Evolutionary conservation across 1,139 yeast species (phyloP).

Genomic region (Debaryomyces sp.): DNA sequence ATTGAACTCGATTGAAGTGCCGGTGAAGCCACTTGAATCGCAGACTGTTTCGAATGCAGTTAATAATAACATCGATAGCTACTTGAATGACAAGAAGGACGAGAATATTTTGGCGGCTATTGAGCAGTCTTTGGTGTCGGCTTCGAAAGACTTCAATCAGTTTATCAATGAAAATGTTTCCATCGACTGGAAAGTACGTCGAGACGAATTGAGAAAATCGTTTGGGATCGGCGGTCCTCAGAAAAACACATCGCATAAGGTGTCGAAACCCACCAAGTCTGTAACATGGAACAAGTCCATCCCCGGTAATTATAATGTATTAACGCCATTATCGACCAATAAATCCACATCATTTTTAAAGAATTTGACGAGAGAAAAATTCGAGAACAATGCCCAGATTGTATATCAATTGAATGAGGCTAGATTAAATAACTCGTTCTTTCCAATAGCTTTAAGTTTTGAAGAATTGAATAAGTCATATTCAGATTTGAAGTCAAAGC

Average conservation of each 20-base stretch:
- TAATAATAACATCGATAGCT: constrained; percentile 47
- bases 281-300: constrained; percentile 42
- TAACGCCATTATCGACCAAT: constrained; percentile 33
- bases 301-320: constrained; percentile 38
- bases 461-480: constrained; percentile 54
- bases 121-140: constrained; percentile 73
- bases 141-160: constrained; percentile 81
- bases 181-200: constrained; percentile 81
- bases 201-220: constrained; percentile 69
- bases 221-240: constrained; percentile 44
- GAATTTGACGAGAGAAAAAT: constrained; percentile 55
- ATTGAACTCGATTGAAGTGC: constrained; percentile 41
- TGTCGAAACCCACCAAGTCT: constrained; percentile 18
- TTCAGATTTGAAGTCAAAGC: constrained; percentile 61
- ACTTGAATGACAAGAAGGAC: constrained; percentile 70
- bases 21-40: constrained; percentile 14
- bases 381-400: constrained; percentile 73
- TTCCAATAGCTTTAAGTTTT: constrained; percentile 55
- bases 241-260: constrained; percentile 16
- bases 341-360: constrained; percentile 26
- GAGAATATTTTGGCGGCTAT: constrained; percentile 83
- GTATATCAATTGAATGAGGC: constrained; percentile 71
- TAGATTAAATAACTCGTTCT: constrained; percentile 53
- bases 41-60: constrained; percentile 8
- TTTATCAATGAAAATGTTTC: constrained; percentile 74